Conservation (phyloP, 768 basidiomycete genomes). For the Russula olivacea region DNA sequence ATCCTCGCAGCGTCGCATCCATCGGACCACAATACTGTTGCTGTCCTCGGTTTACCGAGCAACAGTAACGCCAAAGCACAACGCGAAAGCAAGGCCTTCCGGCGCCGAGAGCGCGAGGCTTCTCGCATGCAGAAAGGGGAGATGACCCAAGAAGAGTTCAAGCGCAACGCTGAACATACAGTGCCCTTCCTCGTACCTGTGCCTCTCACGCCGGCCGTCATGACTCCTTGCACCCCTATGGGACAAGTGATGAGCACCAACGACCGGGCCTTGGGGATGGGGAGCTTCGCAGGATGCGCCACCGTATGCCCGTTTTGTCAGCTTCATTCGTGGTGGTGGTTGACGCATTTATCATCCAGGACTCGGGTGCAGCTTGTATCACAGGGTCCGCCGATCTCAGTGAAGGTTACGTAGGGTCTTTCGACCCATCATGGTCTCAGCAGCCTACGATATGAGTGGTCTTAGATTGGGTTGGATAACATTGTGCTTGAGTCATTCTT, state of each 20-base stretch:
- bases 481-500: not conserved
- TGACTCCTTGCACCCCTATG: not conserved
- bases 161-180: conserved; percentile 6
- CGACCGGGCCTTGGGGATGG: not conserved
- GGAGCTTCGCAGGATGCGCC: conserved; percentile 18
- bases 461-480: not conserved
- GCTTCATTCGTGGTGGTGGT: not conserved
- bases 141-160: conserved; percentile 18
- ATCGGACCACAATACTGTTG: conserved; percentile 47
- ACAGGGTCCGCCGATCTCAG: conserved; percentile 1
- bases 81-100: conserved; percentile 13
- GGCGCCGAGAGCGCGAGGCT: conserved; percentile 16
- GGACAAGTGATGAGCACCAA: conserved; percentile 4
- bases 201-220: not conserved
- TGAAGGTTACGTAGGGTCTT: not conserved
- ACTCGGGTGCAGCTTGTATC: conserved; percentile 14
- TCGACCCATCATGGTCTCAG: not conserved
- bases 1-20: conserved; percentile 49
- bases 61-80: conserved; percentile 16
- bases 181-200: conserved; percentile 17
- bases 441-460: not conserved
- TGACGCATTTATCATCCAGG: not conserved
- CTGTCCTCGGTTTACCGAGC: conserved; percentile 26
- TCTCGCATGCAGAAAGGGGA: conserved; percentile 11
- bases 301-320: not conserved